These are phyloP conservation scores for Hymenoscyphus scutula DNA, from an alignment of 2,329 filamentous ascomycete genomes.

Conservation along the genomic window DNA sequence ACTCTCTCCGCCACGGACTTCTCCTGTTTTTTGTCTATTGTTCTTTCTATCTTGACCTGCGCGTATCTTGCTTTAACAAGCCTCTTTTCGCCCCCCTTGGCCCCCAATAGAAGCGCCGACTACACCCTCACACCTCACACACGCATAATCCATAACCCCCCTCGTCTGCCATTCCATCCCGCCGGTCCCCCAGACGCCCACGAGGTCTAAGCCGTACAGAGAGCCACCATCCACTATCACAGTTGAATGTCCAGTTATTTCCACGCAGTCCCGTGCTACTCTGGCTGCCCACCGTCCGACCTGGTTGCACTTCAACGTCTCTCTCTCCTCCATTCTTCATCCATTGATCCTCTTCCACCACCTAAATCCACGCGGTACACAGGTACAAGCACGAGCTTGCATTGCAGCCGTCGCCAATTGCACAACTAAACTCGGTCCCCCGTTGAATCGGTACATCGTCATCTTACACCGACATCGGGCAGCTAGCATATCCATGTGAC, in stretches of 20 bases:
- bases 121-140: conserved; percentile 20
- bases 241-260: conserved; percentile 23
- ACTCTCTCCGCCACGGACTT: conserved; percentile 28
- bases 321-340: conserved; percentile 24
- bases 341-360: conserved; percentile 17
- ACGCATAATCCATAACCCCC: conserved; percentile 8
- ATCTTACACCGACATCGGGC: conserved; percentile 25
- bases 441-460: conserved; percentile 25
- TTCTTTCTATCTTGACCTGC: conserved; percentile 15
- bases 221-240: conserved; percentile 17
- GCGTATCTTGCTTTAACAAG: conserved; percentile 27
- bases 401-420: conserved; percentile 26
- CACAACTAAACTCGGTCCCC: conserved; percentile 23
- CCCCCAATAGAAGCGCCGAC: conserved; percentile 33
- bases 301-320: conserved; percentile 29
- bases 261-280: conserved; percentile 34
- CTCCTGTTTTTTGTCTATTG: not conserved
- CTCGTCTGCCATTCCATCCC: conserved; percentile 15
- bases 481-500: conserved; percentile 36
- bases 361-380: conserved; percentile 6
- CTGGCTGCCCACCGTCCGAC: conserved; percentile 26
- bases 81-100: conserved; percentile 26
- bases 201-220: conserved; percentile 24
- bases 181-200: conserved; percentile 29
- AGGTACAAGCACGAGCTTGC: conserved; percentile 25